These are phyloP conservation scores for Triticum urartu DNA, from an alignment of 176 grass and related monocot genomes.

Conservation along the genomic window DNA sequence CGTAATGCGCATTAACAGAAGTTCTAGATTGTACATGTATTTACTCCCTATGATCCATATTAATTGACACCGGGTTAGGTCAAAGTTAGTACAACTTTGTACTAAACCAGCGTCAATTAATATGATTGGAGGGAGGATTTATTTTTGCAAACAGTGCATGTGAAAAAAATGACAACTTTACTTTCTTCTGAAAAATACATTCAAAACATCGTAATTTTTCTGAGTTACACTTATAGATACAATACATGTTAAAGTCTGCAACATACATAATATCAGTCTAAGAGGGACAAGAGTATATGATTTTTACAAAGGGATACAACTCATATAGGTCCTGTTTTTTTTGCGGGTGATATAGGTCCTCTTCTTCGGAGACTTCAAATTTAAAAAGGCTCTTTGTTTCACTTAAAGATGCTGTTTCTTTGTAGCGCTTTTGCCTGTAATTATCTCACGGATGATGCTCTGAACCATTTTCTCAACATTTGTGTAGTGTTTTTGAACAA, in stretches of 20 bases:
- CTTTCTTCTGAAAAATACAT: neutral
- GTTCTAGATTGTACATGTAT: neutral
- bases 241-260: neutral
- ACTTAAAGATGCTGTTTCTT: neutral
- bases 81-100: too few species aligned
- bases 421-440: neutral
- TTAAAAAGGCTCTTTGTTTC: neutral
- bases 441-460: neutral
- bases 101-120: too few species aligned
- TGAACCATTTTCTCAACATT: constrained; percentile 10
- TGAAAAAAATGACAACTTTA: neutral
- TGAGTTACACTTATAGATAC: neutral
- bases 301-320: neutral
- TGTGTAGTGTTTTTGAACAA: constrained; percentile 24
- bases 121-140: neutral
- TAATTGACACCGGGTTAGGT: too few species aligned
- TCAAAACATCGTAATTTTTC: neutral
- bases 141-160: neutral
- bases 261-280: neutral
- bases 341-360: neutral
- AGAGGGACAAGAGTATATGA: neutral
- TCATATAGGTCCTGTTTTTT: neutral
- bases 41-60: neutral
- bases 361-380: neutral
- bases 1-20: neutral